Base-by-base conservation (phyloP, 179 eudicot species). In the Drosera spatulata region DNA sequence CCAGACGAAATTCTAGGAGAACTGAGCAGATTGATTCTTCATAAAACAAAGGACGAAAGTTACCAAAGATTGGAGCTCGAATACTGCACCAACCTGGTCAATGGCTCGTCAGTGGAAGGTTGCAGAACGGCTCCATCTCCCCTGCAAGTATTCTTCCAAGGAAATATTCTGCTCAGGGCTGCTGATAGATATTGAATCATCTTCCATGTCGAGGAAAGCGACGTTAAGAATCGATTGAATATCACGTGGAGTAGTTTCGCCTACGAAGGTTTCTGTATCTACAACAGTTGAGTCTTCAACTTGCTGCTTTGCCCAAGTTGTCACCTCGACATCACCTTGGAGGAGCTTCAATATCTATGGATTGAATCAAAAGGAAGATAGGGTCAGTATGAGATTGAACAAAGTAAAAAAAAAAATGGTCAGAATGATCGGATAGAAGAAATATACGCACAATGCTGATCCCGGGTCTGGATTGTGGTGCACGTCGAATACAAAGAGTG, bases 51-150 rank as follows among this genome's bases (percentile, higher is more conserved):
- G 33, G 33, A 22, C 33, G 33, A 22, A 22, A 22, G 1, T 22
- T 22, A 22, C 33, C 33, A 22, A 22, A 22, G 33, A 22, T 22
- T 22, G 33, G 33, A 22, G 33, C 33, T 22, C 33, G 33, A 22
- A 22, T 22, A 22, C 33, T 22, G 33, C 33, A 22, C 33, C 33
- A 22, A 22, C 33, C 1, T 22, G 33, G 33, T 22, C n/a, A 39
- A 69, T 61, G 14, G 11, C 41, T 15, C 67, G 55, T 69, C 74
- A 91, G 83, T 85, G 91, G 40, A 85, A 80, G 77, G 96, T 88
- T 41, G 94, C 33, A 10, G 86, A 77, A 64, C 84, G 85, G 79
- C 97, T 85, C 86, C 94, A 82, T 78, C 97, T 79, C 62, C 86
- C 91, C 60, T 69, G 75, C 57, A 83, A 64, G 61, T 83, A 85